Base-by-base conservation (phyloP, 257 asterid species). In the Avicennia marina region DNA sequence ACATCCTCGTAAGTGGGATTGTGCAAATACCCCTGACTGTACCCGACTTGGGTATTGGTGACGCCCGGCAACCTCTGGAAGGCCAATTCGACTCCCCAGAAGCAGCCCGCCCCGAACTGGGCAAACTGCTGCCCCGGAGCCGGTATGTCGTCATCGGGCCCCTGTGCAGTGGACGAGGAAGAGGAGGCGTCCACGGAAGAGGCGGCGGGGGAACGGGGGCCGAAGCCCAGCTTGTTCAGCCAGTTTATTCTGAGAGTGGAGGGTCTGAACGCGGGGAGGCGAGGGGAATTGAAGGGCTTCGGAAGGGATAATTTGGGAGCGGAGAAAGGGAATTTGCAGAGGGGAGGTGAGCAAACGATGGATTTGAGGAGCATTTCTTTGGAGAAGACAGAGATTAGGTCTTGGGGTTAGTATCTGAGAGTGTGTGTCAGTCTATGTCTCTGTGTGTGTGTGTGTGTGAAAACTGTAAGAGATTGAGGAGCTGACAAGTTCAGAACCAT, bases 1-100 rank as follows among this genome's bases (percentile, higher is more conserved):
- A 88, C 47, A 58, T 88, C 96, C 77, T 85, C 94, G 49, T 91
- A 91, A 1, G 72, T 63, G 1, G 98, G 96, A 25, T 85, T 81
- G 60, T 91, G 79, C 41, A 74, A 24, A 61, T 59, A 70, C 11
- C 96, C 98, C 34, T 85, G 96, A 6, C 78, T 52, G 62, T 91
- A 91, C 16, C 98, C 98, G 0, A 85, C 98, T 65, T 88, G 96
- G 0, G 95, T 91, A 68, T 73, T 79, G 15, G 84, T 60, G 50
- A 85, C 95, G 27, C 98, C 98, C 0, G 94, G 81, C 46, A 85
- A 85, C 65, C 98, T 79, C 85, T 91, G 96, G 40, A 57, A 91
- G 25, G 83, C 94, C 65, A 91, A 78, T 73, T 91, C 98, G 45
- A 84, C 90, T 7, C 98, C 98, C 98, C 98, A 91, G 76, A 91